Base-by-base conservation (phyloP, 2,329 filamentous ascomycete genomes). In the Madurella mycetomatis region DNA sequence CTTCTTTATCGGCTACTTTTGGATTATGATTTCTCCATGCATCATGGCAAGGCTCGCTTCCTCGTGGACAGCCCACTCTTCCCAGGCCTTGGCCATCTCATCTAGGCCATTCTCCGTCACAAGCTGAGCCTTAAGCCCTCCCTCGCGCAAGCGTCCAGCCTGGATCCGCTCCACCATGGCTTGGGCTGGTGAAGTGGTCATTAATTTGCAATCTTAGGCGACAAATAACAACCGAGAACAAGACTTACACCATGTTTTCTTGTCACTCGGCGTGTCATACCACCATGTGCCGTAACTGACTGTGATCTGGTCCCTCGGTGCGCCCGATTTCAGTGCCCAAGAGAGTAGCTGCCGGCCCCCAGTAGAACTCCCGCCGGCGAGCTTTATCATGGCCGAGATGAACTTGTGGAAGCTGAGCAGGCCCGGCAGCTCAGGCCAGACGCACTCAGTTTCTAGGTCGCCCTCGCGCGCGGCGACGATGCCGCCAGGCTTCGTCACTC, bases 391-490 rank as follows among this genome's bases (percentile, higher is more conserved):
- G 11, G 43, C 47, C 17, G 50, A 51, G 43, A 60, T 59, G 41
- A 64, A 57, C 25, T 59, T 49, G 57, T 66, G 62, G 45, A 66
- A 66, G 16, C 60, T 63, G 13, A n/a, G 9, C 19, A 70, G 61
- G 13, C 56, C 66, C 9, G 64, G 60, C 17, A 61, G 44, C 49
- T 65, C 61, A 1, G 68, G 68, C 66, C 66, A 68, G 37, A 65
- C 41, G 42, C 60, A 62, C 48, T 69, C 64, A 2, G 68, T 66
- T 44, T 67, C 65, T 45, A 64, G 62, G 57, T 72, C 70, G 2
- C 64, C 68, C 46, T 70, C 68, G 32, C 68, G 66, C 5, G 67
- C 60, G 9, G 66, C 68, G 8, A 68, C 57, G 1, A 67, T 49
- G 34, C 67, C 67, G 9, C 63, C 66, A 3, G 61, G 60, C 49